Evolutionary conservation across 2,329 filamentous ascomycete species (phyloP).

Genomic region (Pseudocercospora eumusae): DNA sequence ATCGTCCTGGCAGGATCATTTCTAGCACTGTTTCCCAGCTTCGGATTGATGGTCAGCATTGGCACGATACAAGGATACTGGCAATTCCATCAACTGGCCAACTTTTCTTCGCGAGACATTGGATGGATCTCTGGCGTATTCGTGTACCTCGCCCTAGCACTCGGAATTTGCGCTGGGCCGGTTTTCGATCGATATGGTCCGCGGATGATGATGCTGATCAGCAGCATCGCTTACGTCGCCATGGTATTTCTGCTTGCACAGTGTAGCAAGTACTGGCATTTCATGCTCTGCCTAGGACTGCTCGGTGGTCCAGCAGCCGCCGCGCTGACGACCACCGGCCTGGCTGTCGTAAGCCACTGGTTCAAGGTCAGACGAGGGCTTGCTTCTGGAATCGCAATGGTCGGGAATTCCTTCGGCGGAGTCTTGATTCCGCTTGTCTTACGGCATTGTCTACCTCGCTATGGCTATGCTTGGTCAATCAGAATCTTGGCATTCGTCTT

Average conservation of each 20-base stretch:
- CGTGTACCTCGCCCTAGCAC: constrained; percentile 48
- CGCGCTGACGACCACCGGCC: constrained; percentile 42
- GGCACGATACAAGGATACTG: constrained; percentile 55
- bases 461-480: constrained; percentile 44
- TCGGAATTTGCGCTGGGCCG: constrained; percentile 53
- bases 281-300: constrained; percentile 43
- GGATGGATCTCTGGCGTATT: constrained; percentile 55
- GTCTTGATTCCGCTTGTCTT: constrained; percentile 43
- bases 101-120: constrained; percentile 48
- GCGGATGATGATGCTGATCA: constrained; percentile 43
- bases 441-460: constrained; percentile 34
- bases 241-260: constrained; percentile 52
- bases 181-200: constrained; percentile 54
- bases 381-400: constrained; percentile 46
- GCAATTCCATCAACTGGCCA: constrained; percentile 47
- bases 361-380: constrained; percentile 44
- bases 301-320: constrained; percentile 43
- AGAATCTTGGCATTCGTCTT: constrained; percentile 43
- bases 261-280: constrained; percentile 53
- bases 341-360: constrained; percentile 46
- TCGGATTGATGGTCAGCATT: constrained; percentile 52
- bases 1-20: constrained; percentile 38
- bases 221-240: constrained; percentile 42
- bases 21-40: constrained; percentile 44
- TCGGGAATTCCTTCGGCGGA: constrained; percentile 44